These are phyloP conservation scores for Aspergillus niger DNA, from an alignment of 2,329 filamentous ascomycete genomes.

Conservation along the genomic window DNA sequence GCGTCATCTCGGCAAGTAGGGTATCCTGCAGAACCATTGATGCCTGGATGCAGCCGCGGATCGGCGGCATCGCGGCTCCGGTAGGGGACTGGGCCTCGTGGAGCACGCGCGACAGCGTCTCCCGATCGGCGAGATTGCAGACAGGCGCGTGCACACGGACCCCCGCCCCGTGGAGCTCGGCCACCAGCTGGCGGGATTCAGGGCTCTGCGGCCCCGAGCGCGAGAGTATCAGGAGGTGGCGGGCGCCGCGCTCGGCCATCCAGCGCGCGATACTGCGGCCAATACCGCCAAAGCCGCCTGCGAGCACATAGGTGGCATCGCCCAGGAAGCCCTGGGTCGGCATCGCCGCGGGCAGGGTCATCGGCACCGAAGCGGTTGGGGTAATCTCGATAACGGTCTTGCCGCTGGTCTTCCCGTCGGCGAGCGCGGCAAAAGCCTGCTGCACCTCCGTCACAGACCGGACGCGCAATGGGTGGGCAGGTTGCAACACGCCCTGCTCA, in stretches of 20 bases:
- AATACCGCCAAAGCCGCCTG: constrained; percentile 3
- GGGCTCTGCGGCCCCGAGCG: constrained; percentile 5
- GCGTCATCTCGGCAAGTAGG: neutral
- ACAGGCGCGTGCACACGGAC: constrained; percentile 26
- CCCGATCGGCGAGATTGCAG: constrained; percentile 13
- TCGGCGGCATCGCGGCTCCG: constrained; percentile 1
- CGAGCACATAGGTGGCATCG: neutral
- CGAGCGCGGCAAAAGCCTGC: neutral
- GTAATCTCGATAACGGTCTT: neutral
- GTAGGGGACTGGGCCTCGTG: neutral
- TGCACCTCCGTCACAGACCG: neutral
- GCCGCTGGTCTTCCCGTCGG: neutral
- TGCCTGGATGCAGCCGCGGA: constrained; percentile 8
- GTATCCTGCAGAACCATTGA: constrained; percentile 7
- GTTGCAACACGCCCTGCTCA: neutral
- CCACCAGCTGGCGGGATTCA: neutral
- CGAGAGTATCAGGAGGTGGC: constrained; percentile 23
- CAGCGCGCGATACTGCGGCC: constrained; percentile 17
- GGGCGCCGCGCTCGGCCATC: constrained; percentile 11
- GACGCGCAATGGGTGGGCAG: neutral
- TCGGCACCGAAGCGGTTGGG: neutral
- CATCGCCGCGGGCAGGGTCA: neutral
- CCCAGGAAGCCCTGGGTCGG: neutral
- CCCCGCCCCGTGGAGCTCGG: constrained; percentile 22
- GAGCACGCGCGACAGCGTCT: neutral